Evolutionary conservation across 495 filamentous ascomycete species (phyloP).

Genomic region (Aspergillus olivimuriae): DNA sequence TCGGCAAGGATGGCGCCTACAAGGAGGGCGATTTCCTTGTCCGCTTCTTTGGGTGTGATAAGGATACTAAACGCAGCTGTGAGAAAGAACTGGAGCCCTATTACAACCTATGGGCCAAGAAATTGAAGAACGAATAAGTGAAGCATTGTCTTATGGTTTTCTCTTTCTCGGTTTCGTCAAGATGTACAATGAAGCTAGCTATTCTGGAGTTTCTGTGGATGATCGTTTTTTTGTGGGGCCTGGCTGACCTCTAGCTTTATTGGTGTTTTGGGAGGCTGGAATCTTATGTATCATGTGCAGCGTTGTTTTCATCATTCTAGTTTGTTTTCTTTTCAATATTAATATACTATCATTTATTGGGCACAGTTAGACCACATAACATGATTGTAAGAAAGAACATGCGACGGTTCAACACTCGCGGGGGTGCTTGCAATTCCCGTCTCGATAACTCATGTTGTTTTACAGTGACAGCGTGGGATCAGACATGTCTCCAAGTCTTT

Average conservation of each 20-base stretch:
- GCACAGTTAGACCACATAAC: not conserved
- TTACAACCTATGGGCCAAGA: slow-evolving; percentile 41
- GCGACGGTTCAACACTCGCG: too few relatives aligned
- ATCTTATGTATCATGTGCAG: too few relatives aligned
- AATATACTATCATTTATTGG: not conserved
- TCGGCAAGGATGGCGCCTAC: slow-evolving; percentile 39
- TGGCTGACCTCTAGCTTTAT: too few relatives aligned
- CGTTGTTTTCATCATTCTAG: not conserved
- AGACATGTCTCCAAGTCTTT: too few relatives aligned
- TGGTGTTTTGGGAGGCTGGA: too few relatives aligned
- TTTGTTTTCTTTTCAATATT: not conserved
- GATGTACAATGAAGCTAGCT: too few relatives aligned
- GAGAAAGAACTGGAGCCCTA: slow-evolving; percentile 59
- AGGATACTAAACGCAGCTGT: slow-evolving; percentile 53
- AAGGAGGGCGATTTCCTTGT: slow-evolving; percentile 85
- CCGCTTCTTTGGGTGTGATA: slow-evolving; percentile 64
- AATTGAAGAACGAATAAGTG: slow-evolving; percentile 17
- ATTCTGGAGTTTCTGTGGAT: too few relatives aligned
- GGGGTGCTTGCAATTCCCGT: too few relatives aligned
- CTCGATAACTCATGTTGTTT: too few relatives aligned
- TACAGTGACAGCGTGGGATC: too few relatives aligned
- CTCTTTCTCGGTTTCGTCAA: not conserved
- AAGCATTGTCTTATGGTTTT: not conserved
- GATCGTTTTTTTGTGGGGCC: too few relatives aligned
- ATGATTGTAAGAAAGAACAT: not conserved